Percentiles rank a stretch among this genome's conserved stretches.
Conservation (phyloP, 129 eudicot genomes). For the Centrapalus pauciflorus region DNA sequence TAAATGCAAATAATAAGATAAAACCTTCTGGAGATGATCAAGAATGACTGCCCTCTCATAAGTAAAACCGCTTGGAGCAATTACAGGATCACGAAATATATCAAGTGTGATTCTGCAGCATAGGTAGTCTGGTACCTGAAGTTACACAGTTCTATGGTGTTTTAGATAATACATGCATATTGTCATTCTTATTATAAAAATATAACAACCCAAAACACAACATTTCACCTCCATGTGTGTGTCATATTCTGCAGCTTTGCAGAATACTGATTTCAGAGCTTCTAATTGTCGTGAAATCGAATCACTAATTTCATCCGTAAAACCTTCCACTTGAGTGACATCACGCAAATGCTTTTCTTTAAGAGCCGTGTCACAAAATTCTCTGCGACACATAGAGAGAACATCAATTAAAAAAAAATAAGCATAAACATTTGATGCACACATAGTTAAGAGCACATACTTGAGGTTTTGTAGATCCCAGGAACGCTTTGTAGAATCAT, state of each 20-base stretch:
- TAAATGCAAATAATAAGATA: neutral
- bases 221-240: constrained; percentile 66
- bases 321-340: constrained; percentile 52
- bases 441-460: constrained; percentile 30
- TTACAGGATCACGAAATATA: constrained; percentile 94
- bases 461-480: constrained; percentile 79
- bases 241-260: constrained; percentile 69
- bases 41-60: constrained; percentile 82
- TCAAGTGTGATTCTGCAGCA: constrained; percentile 93
- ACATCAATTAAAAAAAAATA: neutral
- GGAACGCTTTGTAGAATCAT: constrained; percentile 55
- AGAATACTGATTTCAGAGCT: constrained; percentile 44
- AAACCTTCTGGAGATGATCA: constrained; percentile 85
- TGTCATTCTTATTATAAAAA: neutral
- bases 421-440: neutral
- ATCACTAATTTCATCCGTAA: constrained; percentile 39
- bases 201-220: neutral
- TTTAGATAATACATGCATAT: neutral
- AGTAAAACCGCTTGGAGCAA: constrained; percentile 83
- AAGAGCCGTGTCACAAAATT: constrained; percentile 71
- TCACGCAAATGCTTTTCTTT: constrained; percentile 46
- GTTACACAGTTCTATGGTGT: constrained; percentile 6
- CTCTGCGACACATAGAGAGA: constrained; percentile 39
- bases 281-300: constrained; percentile 38
- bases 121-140: constrained; percentile 82